Percentiles rank a stretch among this genome's conserved stretches.
Evolutionary conservation across 345 rosid genomes (phyloP).

Genomic region (Acer campestre): DNA sequence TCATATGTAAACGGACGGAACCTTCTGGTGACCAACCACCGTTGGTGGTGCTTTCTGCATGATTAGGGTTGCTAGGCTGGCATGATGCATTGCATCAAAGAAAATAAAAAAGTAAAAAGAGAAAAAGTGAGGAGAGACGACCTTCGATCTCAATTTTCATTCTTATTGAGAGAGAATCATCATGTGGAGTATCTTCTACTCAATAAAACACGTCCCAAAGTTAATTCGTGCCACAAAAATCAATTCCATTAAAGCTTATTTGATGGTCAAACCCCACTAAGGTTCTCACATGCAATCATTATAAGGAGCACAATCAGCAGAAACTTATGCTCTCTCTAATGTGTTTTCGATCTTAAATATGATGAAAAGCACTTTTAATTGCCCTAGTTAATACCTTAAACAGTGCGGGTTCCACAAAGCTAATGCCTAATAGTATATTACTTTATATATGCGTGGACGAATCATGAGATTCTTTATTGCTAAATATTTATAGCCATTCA

Average conservation of each 20-base stretch:
- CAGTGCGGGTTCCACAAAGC: background rate
- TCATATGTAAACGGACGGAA: slow-evolving; percentile 12
- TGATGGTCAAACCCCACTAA: slow-evolving; percentile 36
- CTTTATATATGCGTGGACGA: background rate
- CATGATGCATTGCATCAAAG: background rate
- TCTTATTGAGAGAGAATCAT: slow-evolving; percentile 13
- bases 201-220: slow-evolving; percentile 11
- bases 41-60: slow-evolving; percentile 11
- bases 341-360: background rate
- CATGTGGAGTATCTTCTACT: slow-evolving; percentile 27
- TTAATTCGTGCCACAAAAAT: slow-evolving; percentile 23
- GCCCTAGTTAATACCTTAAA: background rate
- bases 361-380: background rate
- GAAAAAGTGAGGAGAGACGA: background rate
- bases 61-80: background rate
- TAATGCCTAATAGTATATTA: too few species aligned
- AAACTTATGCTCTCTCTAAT: slow-evolving; percentile 3
- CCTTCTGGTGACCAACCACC: slow-evolving; percentile 1
- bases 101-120: background rate
- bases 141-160: background rate
- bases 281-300: slow-evolving; percentile 37
- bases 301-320: slow-evolving; percentile 14
- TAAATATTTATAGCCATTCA: background rate
- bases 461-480: slow-evolving; percentile 17
- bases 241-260: slow-evolving; percentile 7